Evolutionary conservation across 2,329 filamentous ascomycete genomes (phyloP), one percentile per base, ranked within the genome.

Genomic region (Podosphaera aphanis): DNA sequence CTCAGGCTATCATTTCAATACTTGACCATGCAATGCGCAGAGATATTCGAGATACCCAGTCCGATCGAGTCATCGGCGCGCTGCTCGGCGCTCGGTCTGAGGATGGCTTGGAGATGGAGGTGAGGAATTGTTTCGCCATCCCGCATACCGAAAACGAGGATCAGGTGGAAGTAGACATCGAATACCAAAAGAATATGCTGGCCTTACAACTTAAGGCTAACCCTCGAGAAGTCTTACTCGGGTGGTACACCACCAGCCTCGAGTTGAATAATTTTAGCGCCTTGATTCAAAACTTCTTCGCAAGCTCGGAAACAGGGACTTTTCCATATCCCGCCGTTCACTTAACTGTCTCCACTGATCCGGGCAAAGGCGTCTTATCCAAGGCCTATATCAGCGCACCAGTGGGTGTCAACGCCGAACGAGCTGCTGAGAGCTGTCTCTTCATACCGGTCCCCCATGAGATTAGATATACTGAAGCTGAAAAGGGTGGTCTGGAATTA

Each of bases 101-200:
- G 68, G 90, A 98, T 71, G 90, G 88, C 63, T 84, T 82, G 61
- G 88, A 95, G 64, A 83, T 93, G 59, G 85, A 93, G 65, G 90
- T 98, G 59, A 79, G 84, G 61, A 92, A 84, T 60, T 88, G 84
- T 68, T 98, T 98, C 63, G 90, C 90, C 55, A 93, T 98, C 60
- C 86, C 88, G 54, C 90, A 98, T 69, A 95, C 88, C 55, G 90
- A 98, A 68, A 93, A 88, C 56, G 82, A 86, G 62, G 90, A 98
- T 65, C 90, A 98, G 66, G 90, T 98, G 58, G 90, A 98, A 66
- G 90, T 98, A 52, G 90, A 98, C 62, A 93, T 98, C 73, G 90
- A 98, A 66, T 98, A 95, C 66, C 90, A 98, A 68, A 95, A 95
- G 74, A 86, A 88, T 64, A 98, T 98, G 90, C 78, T 95, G 48